A percentile compares a stretch with the other conserved stretches of the same genome.
phyloP scores from a whole-genome alignment of 2,329 filamentous ascomycete species.

The Penicillium sp. region DNA sequence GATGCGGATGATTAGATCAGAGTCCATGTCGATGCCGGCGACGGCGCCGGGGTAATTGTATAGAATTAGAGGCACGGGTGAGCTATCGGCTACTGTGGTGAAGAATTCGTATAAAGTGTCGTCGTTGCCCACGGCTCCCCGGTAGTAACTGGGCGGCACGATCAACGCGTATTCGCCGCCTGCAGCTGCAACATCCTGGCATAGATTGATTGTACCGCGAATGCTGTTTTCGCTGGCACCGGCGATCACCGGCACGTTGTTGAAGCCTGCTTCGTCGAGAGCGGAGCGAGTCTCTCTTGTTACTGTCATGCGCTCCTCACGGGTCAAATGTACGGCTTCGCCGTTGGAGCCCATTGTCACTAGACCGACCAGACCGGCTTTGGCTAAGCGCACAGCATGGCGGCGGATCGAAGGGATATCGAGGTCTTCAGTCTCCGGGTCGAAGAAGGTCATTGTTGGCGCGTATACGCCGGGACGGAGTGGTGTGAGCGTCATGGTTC shows the following conservation, averaged over 20 bases:
- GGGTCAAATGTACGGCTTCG: constrained; percentile 77
- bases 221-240: constrained; percentile 78
- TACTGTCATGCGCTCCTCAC: constrained; percentile 68
- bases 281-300: constrained; percentile 74
- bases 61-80: constrained; percentile 70
- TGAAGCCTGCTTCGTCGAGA: constrained; percentile 72
- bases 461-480: constrained; percentile 80
- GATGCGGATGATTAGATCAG: constrained; percentile 73
- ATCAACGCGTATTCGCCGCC: constrained; percentile 77
- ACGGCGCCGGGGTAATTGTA: constrained; percentile 92
- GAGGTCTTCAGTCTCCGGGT: constrained; percentile 74
- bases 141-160: constrained; percentile 79
- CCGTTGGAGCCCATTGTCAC: constrained; percentile 88
- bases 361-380: constrained; percentile 71
- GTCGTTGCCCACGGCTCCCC: constrained; percentile 64
- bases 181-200: constrained; percentile 58
- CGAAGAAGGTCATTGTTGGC: constrained; percentile 86
- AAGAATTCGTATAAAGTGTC: constrained; percentile 68
- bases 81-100: constrained; percentile 65
- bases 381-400: constrained; percentile 70
- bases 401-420: constrained; percentile 73
- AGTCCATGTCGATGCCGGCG: constrained; percentile 82
- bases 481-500: constrained; percentile 44
- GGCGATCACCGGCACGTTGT: constrained; percentile 69
- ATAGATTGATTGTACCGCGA: constrained; percentile 69